Base-by-base conservation (phyloP, 768 basidiomycete species). In the Leccinum pellstonianum region DNA sequence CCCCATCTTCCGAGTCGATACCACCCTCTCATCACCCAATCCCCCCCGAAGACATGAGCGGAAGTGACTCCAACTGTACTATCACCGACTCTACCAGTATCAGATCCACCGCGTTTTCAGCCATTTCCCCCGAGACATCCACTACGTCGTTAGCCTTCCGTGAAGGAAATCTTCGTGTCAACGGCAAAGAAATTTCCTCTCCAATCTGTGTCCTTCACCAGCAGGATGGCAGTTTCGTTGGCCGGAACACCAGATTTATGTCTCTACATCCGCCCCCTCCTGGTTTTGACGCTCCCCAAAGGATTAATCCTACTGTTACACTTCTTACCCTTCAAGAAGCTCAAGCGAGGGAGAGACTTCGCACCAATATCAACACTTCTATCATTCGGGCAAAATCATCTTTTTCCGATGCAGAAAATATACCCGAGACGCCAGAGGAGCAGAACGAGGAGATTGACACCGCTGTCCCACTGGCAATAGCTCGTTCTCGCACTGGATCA, bases 261-360 rank as follows among this genome's bases (percentile, higher is more conserved):
- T 69, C 73, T 27, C 52, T 74, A 59, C 66, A 78, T 70, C 69
- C 77, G 46, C 66, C 68, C 4, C 67, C 69, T 55, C 27, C 65
- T 66, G 54, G 75, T 64, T 48, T 76, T 27, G 74, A 71, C 50
- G 69, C 68, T 11, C 71, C 80, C n/a, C 82, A 80, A 11, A 86
- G 84, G 83, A 75, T 73, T 46, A 85, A 85, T 55, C 78, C 85
- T 21, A 74, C 82, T 15, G 86, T 91, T 62, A 77, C 82, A 31
- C 80, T 93, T 41, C 91, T 92, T 53, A 83, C 88, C 5, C 77
- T 92, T 55, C 87, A 91, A 67, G 88, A 93, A 75, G 90, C 90
- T 3, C 84, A 90, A 64, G 88, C 86, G 12, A 74, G 78, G 57
- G 80, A 87, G 68, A 83, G 87, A 53, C 77, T 82, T 49, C 83